Percentiles rank a stretch among this genome's conserved stretches.
phyloP scores from a whole-genome alignment of 768 basidiomycete genomes.

The Calocera cornea region DNA sequence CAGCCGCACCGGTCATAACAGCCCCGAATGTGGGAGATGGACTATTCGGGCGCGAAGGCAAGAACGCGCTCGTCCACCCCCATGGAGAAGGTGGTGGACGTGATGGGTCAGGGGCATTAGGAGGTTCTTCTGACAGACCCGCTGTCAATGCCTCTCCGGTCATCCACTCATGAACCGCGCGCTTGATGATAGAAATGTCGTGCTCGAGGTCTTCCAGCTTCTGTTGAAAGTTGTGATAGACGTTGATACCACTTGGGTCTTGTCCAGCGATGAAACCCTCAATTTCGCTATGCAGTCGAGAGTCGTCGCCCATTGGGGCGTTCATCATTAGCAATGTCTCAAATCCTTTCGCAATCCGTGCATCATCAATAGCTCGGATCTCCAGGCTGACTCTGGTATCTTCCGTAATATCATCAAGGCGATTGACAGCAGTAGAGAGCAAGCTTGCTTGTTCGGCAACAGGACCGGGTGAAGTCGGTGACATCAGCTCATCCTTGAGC shows the following conservation, averaged over 20 bases:
- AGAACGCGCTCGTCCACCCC: not conserved
- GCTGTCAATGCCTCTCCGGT: not conserved
- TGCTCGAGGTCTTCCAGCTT: constrained; percentile 65
- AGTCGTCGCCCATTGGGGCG: constrained; percentile 12
- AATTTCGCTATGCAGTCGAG: constrained; percentile 37
- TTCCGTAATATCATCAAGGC: constrained; percentile 61
- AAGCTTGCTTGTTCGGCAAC: constrained; percentile 15
- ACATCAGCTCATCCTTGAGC: not conserved
- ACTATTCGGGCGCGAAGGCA: not conserved
- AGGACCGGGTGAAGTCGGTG: not conserved
- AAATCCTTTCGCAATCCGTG: constrained; percentile 49
- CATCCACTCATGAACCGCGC: constrained; percentile 34
- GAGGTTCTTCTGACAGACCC: not conserved
- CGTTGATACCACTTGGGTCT: constrained; percentile 35
- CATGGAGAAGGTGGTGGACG: not conserved
- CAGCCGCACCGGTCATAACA: not conserved
- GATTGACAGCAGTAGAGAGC: constrained; percentile 40
- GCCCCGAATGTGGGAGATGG: not conserved
- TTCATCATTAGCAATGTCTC: constrained; percentile 47
- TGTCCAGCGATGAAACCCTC: constrained; percentile 42
- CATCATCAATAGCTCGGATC: constrained; percentile 61
- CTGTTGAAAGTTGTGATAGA: constrained; percentile 34
- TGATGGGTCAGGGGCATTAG: not conserved
- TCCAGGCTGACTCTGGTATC: constrained; percentile 74
- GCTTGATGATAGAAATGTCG: constrained; percentile 59